phyloP scores from a whole-genome alignment of 805 yeast species.

The Metschnikowia borealis region DNA sequence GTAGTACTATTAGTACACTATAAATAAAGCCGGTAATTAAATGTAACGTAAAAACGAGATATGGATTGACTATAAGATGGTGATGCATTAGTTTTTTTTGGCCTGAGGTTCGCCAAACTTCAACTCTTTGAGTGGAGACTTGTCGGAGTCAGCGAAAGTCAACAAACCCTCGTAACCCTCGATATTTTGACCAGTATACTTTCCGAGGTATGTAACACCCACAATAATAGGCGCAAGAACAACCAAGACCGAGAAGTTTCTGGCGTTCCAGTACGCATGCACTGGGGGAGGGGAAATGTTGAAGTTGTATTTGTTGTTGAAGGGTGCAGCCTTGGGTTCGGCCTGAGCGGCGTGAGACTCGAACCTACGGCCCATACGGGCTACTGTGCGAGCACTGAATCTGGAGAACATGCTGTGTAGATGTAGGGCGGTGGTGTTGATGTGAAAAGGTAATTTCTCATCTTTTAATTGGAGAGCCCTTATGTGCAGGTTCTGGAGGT shows the following conservation, averaged over 20 bases:
- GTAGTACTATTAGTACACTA: no score
- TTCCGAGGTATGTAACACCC: constrained; percentile 33
- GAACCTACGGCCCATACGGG: constrained; percentile 26
- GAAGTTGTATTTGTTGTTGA: constrained; percentile 41
- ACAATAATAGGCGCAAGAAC: constrained; percentile 38
- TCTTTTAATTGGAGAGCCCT: constrained; percentile 13
- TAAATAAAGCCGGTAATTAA: no score
- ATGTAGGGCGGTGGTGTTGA: background rate
- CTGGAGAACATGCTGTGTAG: constrained; percentile 26
- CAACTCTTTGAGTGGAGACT: constrained; percentile 36
- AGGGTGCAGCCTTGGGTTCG: constrained; percentile 23
- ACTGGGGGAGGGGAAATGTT: constrained; percentile 43
- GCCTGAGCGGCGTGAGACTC: constrained; percentile 23
- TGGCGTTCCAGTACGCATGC: constrained; percentile 42
- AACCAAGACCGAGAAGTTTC: constrained; percentile 33
- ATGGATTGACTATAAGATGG: constrained; percentile 1
- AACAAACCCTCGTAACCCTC: constrained; percentile 31
- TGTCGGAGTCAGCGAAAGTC: constrained; percentile 34
- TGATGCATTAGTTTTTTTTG: constrained; percentile 9
- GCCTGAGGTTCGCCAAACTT: constrained; percentile 38
- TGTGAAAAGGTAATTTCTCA: constrained; percentile 11
- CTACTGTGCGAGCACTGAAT: constrained; percentile 20
- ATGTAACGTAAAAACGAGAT: background rate
- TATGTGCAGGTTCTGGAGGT: background rate
- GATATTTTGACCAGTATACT: constrained; percentile 25